Conservation (phyloP, 2,329 filamentous ascomycete genomes). For the Rutstroemia sp. region DNA sequence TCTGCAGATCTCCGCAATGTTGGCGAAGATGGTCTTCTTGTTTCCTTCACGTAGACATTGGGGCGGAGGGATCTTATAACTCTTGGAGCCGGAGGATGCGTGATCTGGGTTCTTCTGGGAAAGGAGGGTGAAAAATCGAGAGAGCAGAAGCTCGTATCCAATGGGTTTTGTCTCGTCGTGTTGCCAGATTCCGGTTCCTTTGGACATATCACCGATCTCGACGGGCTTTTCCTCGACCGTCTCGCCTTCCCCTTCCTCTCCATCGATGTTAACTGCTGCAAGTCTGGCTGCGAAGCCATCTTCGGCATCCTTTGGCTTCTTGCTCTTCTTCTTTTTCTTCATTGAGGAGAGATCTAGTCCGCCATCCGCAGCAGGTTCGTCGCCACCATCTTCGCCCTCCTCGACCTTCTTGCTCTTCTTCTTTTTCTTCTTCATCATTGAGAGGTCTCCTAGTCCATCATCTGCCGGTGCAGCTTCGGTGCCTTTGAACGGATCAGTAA, state of each 20-base stretch:
- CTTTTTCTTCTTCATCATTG: constrained; percentile 78
- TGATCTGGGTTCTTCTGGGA: constrained; percentile 96
- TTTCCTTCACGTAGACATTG: constrained; percentile 99
- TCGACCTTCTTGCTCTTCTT: constrained; percentile 83
- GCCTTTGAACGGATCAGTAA: constrained; percentile 41
- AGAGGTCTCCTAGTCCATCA: constrained; percentile 37
- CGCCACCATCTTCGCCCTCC: constrained; percentile 54
- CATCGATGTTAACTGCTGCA: constrained; percentile 28
- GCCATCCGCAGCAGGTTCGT: constrained; percentile 41
- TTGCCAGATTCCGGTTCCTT: constrained; percentile 33
- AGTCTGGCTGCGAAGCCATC: constrained; percentile 30
- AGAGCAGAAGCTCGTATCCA: constrained; percentile 77
- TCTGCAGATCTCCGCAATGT: constrained; percentile 98
- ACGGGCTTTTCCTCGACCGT: constrained; percentile 20
- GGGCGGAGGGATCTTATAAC: constrained; percentile 98
- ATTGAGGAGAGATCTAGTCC: constrained; percentile 36
- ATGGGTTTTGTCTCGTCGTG: constrained; percentile 44
- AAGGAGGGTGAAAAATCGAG: constrained; percentile 89
- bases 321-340: constrained; percentile 33
- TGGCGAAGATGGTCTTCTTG: constrained; percentile 99
- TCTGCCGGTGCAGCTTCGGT: constrained; percentile 20
- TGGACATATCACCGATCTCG: constrained; percentile 29
- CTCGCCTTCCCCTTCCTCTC: constrained; percentile 20
- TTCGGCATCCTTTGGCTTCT: constrained; percentile 30
- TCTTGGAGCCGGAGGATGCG: constrained; percentile 78